Percentiles rank a stretch among this genome's conserved stretches.
These are phyloP conservation scores for Dichotomocladium elegans DNA, from an alignment of 371 early-diverging fungal species.

Conservation along the genomic window DNA sequence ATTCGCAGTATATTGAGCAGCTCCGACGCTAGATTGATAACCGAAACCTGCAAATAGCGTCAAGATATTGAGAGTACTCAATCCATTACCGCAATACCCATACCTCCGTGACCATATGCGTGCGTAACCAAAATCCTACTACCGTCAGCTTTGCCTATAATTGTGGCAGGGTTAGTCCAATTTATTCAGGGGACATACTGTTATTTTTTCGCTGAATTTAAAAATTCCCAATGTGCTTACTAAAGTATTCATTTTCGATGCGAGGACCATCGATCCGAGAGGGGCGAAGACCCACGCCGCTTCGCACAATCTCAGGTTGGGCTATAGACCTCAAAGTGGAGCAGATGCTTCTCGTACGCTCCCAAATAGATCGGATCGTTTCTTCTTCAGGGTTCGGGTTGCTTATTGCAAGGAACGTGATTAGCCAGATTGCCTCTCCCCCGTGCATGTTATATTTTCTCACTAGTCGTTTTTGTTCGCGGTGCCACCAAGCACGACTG, in stretches of 20 bases:
- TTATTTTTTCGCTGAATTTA: background rate
- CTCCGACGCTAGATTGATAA: slow-evolving; percentile 73
- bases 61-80: too few species aligned
- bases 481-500: slow-evolving; percentile 77
- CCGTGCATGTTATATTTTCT: too few species aligned
- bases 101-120: slow-evolving; percentile 81
- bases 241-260: slow-evolving; percentile 55
- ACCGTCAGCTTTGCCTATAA: slow-evolving; percentile 19
- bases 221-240: too few species aligned
- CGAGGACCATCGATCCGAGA: slow-evolving; percentile 63
- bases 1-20: slow-evolving; percentile 45
- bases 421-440: too few species aligned
- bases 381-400: slow-evolving; percentile 23
- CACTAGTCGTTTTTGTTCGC: slow-evolving; percentile 60
- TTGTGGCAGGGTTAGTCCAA: background rate
- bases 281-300: slow-evolving; percentile 71
- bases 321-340: slow-evolving; percentile 31
- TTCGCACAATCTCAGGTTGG: slow-evolving; percentile 48
- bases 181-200: too few species aligned
- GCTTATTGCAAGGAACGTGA: too few species aligned
- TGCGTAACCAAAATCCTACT: slow-evolving; percentile 52
- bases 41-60: slow-evolving; percentile 32
- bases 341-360: slow-evolving; percentile 14
- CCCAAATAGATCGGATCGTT: slow-evolving; percentile 14
- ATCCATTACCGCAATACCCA: background rate